These are phyloP conservation scores for Torulaspora microellipsoides DNA, from an alignment of 805 yeast genomes.

Conservation along the genomic window DNA sequence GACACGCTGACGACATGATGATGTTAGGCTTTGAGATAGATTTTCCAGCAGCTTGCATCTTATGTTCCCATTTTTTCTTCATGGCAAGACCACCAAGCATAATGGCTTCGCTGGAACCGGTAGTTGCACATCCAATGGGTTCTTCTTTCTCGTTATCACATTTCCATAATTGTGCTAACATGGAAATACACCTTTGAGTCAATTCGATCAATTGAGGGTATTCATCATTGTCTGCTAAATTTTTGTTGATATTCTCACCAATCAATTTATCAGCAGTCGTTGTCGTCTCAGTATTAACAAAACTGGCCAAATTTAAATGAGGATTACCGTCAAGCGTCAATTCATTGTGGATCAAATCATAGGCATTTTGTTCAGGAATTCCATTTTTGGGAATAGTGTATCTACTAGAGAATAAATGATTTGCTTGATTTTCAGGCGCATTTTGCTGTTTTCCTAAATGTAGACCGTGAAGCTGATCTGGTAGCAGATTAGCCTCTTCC, in stretches of 20 bases:
- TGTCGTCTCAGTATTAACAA: conserved; percentile 72
- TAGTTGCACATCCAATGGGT: conserved; percentile 84
- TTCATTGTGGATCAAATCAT: conserved; percentile 64
- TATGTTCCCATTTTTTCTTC: conserved; percentile 84
- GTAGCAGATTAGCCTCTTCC: conserved; percentile 18
- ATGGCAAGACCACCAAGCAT: conserved; percentile 91
- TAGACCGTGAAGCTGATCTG: conserved; percentile 14
- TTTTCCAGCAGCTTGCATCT: conserved; percentile 54
- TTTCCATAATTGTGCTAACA: conserved; percentile 76
- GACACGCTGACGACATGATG: conserved; percentile 88
- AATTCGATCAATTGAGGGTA: conserved; percentile 79
- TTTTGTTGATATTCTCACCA: conserved; percentile 71
- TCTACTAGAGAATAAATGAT: conserved; percentile 36
- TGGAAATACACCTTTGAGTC: conserved; percentile 78
- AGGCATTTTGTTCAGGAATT: conserved; percentile 48
- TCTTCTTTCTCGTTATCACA: conserved; percentile 36
- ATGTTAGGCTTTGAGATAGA: conserved; percentile 69
- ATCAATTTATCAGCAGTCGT: conserved; percentile 52
- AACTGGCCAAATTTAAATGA: conserved; percentile 78
- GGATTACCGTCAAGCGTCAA: conserved; percentile 81
- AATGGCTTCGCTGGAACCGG: conserved; percentile 92
- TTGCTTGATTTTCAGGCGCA: neutral
- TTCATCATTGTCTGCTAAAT: conserved; percentile 90
- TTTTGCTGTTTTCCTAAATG: conserved; percentile 1
- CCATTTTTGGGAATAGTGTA: conserved; percentile 59